Percentiles rank a stretch among this genome's conserved stretches.
phyloP scores from a whole-genome alignment of 495 filamentous ascomycete genomes.

The Sphaerosporella brunnea region DNA sequence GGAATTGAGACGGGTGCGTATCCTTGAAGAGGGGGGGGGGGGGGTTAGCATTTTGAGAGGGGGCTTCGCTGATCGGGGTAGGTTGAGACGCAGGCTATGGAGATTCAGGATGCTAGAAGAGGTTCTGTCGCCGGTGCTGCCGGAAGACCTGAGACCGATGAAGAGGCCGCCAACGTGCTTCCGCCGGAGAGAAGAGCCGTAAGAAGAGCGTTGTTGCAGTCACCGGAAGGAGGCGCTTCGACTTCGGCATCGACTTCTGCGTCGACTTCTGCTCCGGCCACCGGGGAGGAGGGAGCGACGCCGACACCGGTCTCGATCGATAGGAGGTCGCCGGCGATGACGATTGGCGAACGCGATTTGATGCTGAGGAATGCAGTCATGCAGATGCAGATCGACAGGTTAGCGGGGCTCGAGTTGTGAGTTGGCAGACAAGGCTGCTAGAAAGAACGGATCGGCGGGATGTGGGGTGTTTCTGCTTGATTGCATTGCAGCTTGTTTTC shows the following conservation, averaged over 20 bases:
- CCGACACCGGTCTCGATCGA: conserved; percentile 3
- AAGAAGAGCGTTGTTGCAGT: neutral
- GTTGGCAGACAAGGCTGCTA: neutral
- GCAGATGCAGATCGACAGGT: conserved; percentile 22
- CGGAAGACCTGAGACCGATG: neutral
- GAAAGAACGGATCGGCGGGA: neutral
- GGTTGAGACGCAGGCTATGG: conserved; percentile 18
- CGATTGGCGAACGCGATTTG: conserved; percentile 8
- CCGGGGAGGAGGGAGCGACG: neutral
- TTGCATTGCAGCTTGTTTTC: neutral
- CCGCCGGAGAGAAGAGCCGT: neutral
- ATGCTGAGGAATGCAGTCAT: conserved; percentile 16
- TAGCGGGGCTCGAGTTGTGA: neutral
- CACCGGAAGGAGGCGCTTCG: neutral
- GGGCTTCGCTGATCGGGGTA: neutral
- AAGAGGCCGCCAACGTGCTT: neutral
- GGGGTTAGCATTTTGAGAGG: neutral
- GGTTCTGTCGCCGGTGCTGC: conserved; percentile 1
- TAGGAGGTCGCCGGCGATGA: conserved; percentile 7
- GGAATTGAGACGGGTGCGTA: conserved; percentile 16
- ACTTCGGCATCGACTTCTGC: neutral
- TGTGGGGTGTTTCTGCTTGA: neutral
- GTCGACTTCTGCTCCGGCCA: neutral
- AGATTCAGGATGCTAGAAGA: conserved; percentile 9
- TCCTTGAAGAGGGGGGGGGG: no score